Evolutionary conservation across 2,329 filamentous ascomycete genomes (phyloP), one percentile per base, ranked within the genome.

Genomic region (Aspergillus ochraceus): DNA sequence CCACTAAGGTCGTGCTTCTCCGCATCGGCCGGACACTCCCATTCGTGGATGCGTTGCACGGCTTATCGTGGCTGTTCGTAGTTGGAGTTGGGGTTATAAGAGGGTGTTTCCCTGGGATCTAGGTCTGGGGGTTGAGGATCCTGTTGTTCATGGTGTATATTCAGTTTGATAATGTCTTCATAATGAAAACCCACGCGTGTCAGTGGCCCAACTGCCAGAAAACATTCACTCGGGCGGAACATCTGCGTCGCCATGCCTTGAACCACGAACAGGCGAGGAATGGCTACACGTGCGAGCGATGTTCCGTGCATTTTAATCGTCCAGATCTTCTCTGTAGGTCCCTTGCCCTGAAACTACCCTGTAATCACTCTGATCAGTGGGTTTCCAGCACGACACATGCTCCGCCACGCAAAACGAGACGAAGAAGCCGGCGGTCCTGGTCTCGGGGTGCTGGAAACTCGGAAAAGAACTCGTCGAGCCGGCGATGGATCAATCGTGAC

Each of bases 221-320:
- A 67, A 76, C 77, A 17, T 87, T 86, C 68, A 84, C 83, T 24
- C 77, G 85, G 8, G 79, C 82, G 11, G 85, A 87, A 67, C 85
- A 87, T 70, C 75, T 86, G 53, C 82, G 84, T 60, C 79, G 84
- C 14, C 85, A 87, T 71, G 77, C 80, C 22, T 74, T 86, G 54
- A 87, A 87, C 65, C 85, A 86, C 66, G 76, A 77, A n/a, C 74
- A 77, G 30, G 79, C 80, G 0, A 81, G 83, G 49, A 80, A 80
- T 42, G 69, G 68, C 3, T 69, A 69, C 60, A 86, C 84, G 3
- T 88, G 86, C 66, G 72, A 80, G 53, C 76, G 86, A 66, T 89
- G 86, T 63, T 80, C 81, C 58, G 84, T 84, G 29, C 84, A 86
- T 67, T 88, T 88, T 71, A 84, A 85, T 66, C 79, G 86, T 49